Percentiles rank a stretch among this genome's conserved stretches.
Evolutionary conservation across 2,329 filamentous ascomycete species (phyloP).

Genomic region (Hortaea werneckii): DNA sequence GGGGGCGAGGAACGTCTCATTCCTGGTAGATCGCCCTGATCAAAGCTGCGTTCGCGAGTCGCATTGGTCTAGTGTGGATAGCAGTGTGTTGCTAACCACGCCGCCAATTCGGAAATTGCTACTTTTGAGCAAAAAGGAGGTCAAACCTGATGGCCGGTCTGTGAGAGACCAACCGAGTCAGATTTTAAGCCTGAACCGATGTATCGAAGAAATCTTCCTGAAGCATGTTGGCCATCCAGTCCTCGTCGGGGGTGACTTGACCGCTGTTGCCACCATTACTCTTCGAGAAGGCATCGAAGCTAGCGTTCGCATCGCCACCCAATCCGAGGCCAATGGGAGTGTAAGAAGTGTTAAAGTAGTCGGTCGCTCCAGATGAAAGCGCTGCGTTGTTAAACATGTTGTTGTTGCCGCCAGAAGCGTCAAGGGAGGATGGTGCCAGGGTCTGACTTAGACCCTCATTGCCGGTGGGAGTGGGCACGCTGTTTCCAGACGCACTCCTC

Average conservation of each 20-base stretch:
- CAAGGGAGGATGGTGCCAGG: conserved; percentile 29
- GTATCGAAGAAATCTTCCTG: not conserved
- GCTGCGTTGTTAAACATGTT: conserved; percentile 3
- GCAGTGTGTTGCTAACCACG: too few species aligned
- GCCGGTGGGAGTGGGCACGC: conserved; percentile 14
- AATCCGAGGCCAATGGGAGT: conserved; percentile 12
- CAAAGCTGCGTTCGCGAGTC: too few species aligned
- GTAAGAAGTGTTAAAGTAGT: conserved; percentile 15
- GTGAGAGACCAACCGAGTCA: too few species aligned
- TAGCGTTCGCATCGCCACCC: conserved; percentile 12
- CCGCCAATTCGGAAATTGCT: too few species aligned
- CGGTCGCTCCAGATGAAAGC: conserved; percentile 11
- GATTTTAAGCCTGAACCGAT: too few species aligned
- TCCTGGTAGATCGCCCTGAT: too few species aligned
- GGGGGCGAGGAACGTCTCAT: too few species aligned
- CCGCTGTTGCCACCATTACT: conserved; percentile 14
- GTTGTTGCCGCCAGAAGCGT: conserved; percentile 12
- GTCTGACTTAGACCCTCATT: conserved; percentile 30
- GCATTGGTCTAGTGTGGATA: too few species aligned
- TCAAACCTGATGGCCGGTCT: too few species aligned
- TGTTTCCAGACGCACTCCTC: conserved; percentile 19
- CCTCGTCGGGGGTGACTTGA: conserved; percentile 10
- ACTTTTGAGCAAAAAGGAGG: too few species aligned
- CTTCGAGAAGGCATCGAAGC: conserved; percentile 7
- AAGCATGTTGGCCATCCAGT: not conserved